Percentiles rank a stretch among this genome's conserved stretches.
Evolutionary conservation across 2,329 filamentous ascomycete species (phyloP).

Genomic region (Kalmusia sp.): DNA sequence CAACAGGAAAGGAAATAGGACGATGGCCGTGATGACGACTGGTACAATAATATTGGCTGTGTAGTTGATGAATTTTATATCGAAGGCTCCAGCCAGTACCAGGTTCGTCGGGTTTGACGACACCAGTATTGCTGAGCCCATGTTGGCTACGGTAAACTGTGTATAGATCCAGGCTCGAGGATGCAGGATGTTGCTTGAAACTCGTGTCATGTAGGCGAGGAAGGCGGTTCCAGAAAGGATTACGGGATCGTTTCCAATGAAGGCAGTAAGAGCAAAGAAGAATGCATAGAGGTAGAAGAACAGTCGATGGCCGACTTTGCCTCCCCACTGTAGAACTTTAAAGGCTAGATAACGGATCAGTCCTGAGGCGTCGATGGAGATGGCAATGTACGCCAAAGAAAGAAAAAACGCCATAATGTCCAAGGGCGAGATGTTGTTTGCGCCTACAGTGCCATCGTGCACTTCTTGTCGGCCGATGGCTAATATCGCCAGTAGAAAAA

Average conservation of each 20-base stretch:
- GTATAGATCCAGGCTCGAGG: slow-evolving; percentile 76
- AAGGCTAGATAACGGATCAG: slow-evolving; percentile 75
- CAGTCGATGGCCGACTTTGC: slow-evolving; percentile 69
- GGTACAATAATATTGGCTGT: slow-evolving; percentile 81
- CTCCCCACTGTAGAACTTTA: slow-evolving; percentile 72
- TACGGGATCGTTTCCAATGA: slow-evolving; percentile 78
- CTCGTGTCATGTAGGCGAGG: slow-evolving; percentile 77
- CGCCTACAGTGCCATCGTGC: slow-evolving; percentile 70
- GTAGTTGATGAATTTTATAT: slow-evolving; percentile 75
- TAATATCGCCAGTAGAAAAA: slow-evolving; percentile 73
- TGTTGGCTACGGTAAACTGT: slow-evolving; percentile 76
- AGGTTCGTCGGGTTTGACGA: slow-evolving; percentile 81
- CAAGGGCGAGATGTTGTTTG: slow-evolving; percentile 70
- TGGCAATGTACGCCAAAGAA: slow-evolving; percentile 76
- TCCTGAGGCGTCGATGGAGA: slow-evolving; percentile 78
- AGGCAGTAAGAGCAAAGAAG: slow-evolving; percentile 71
- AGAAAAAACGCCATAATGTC: slow-evolving; percentile 80
- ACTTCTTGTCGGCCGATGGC: slow-evolving; percentile 74
- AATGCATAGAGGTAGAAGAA: slow-evolving; percentile 78
- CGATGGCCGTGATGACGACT: slow-evolving; percentile 69
- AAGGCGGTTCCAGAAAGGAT: slow-evolving; percentile 78
- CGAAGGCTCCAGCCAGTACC: slow-evolving; percentile 74
- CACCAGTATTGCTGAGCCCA: slow-evolving; percentile 76
- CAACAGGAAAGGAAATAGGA: slow-evolving; percentile 73
- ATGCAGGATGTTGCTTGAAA: slow-evolving; percentile 74